Conservation (phyloP, 1,284 basidiomycete species). For the Neotropicomus parvogracilis region DNA sequence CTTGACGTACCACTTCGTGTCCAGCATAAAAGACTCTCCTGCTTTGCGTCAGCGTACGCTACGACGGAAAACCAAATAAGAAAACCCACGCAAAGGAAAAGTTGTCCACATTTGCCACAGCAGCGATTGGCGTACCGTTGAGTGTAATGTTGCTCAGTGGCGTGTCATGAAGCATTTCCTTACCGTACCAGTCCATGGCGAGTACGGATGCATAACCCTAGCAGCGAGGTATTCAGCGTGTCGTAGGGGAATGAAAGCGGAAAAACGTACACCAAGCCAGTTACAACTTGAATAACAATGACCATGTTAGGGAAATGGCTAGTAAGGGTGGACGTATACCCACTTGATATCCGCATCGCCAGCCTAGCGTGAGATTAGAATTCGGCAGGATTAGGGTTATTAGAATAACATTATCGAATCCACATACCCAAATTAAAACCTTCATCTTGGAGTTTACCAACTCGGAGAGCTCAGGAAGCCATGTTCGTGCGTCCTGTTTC, state of each 20-base stretch:
- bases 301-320: neutral
- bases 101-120: conserved; percentile 60
- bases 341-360: conserved; percentile 66
- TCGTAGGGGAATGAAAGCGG: fast-evolving
- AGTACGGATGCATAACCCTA: conserved; percentile 46
- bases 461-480: conserved; percentile 48
- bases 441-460: conserved; percentile 54
- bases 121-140: conserved; percentile 46
- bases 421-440: conserved; percentile 56
- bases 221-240: neutral
- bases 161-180: conserved; percentile 43
- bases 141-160: conserved; percentile 60
- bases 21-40: conserved; percentile 54
- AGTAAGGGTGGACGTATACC: conserved; percentile 9
- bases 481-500: conserved; percentile 49
- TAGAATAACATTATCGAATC: neutral
- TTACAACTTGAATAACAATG: conserved; percentile 45
- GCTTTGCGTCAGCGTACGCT: neutral
- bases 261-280: conserved; percentile 48
- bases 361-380: conserved; percentile 37
- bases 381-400: neutral
- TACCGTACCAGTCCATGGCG: conserved; percentile 64
- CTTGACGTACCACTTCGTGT: conserved; percentile 52
- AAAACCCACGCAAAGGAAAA: conserved; percentile 56
- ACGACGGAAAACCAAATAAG: neutral